Evolutionary conservation across 495 filamentous ascomycete species (phyloP).

Genomic region (Penicillium fimorum): DNA sequence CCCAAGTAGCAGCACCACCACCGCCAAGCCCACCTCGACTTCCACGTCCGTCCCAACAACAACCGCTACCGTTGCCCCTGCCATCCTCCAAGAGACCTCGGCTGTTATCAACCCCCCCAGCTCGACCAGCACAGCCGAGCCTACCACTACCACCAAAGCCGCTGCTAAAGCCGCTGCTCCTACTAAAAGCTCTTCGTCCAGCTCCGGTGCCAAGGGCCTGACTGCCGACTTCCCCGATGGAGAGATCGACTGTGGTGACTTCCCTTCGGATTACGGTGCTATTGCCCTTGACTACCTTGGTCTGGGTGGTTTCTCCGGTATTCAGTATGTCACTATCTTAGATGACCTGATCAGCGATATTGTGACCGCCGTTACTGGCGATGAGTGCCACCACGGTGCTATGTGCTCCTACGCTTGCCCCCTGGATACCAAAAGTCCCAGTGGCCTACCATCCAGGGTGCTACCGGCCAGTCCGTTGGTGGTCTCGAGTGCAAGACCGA

Average conservation of each 20-base stretch:
- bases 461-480: constrained; percentile 82
- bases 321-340: constrained; percentile 57
- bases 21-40: constrained; percentile 22
- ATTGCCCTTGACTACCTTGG: constrained; percentile 65
- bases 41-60: constrained; percentile 20
- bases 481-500: constrained; percentile 76
- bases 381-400: constrained; percentile 55
- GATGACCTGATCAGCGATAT: constrained; percentile 55
- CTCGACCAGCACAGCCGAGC: constrained; percentile 20
- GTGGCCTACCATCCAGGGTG: constrained; percentile 81
- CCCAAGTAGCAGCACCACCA: constrained; percentile 20
- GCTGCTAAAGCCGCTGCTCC: constrained; percentile 15
- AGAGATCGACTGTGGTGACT: constrained; percentile 63
- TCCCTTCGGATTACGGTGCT: constrained; percentile 85
- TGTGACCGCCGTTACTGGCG: constrained; percentile 56
- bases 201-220: constrained; percentile 51
- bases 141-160: constrained; percentile 15
- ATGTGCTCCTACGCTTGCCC: constrained; percentile 97
- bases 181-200: constrained; percentile 19
- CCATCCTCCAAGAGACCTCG: constrained; percentile 34
- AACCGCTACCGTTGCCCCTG: constrained; percentile 23
- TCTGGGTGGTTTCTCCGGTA: constrained; percentile 75
- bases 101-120: constrained; percentile 10
- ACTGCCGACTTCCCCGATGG: constrained; percentile 76
- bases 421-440: constrained; percentile 89